Evolutionary conservation across 306 rosid species (phyloP).

Genomic region (Erythrophleum fordii): DNA sequence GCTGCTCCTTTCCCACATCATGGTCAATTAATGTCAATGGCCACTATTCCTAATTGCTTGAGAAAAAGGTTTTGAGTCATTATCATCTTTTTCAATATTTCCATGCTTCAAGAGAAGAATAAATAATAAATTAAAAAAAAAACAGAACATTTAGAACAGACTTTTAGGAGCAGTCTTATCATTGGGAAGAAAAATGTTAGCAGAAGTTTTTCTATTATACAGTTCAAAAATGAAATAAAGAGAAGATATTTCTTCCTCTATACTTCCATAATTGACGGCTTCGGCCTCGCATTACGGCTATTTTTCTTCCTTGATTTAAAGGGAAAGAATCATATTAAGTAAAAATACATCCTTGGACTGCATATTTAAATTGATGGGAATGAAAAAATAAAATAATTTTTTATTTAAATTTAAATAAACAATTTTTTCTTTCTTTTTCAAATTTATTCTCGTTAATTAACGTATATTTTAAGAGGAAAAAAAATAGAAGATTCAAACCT

Average conservation of each 20-base stretch:
- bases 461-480: no score
- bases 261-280: constrained; percentile 30
- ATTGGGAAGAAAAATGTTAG: constrained; percentile 20
- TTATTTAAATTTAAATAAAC: neutral
- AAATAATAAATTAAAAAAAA: no score
- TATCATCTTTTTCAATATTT: constrained; percentile 10
- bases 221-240: constrained; percentile 18
- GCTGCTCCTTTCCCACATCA: constrained; percentile 1
- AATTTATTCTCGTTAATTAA: no score
- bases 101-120: neutral
- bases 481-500: neutral
- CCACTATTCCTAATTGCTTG: constrained; percentile 22
- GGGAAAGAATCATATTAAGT: neutral
- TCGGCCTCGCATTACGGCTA: constrained; percentile 32
- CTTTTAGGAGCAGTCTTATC: neutral
- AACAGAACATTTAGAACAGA: neutral
- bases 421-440: no score
- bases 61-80: constrained; percentile 13
- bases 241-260: constrained; percentile 19
- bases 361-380: neutral
- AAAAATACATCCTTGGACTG: neutral
- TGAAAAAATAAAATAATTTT: neutral
- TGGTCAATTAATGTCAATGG: constrained; percentile 29
- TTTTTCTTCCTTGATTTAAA: constrained; percentile 7
- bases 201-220: constrained; percentile 18